phyloP scores from a whole-genome alignment of 306 rosid genomes.

The Gastrolobium bilobum region DNA sequence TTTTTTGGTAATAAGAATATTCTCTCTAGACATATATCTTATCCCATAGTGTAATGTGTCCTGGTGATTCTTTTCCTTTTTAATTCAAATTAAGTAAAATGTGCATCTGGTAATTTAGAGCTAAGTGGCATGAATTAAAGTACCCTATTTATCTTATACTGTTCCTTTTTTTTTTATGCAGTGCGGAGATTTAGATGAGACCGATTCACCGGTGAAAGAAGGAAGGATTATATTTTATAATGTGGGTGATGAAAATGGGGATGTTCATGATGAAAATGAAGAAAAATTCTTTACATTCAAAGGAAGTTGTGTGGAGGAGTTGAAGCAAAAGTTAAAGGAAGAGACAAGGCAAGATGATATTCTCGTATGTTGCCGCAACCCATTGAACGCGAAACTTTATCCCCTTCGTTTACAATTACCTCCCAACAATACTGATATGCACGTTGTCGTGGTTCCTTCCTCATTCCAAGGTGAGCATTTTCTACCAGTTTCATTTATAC shows the following conservation, averaged over 20 bases:
- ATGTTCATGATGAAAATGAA: slow-evolving; percentile 37
- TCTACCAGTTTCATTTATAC: neutral
- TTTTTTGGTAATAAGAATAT: no score
- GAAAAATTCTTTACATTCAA: slow-evolving; percentile 64
- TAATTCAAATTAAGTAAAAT: neutral
- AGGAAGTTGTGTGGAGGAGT: slow-evolving; percentile 64
- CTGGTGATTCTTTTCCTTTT: neutral
- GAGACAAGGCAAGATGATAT: slow-evolving; percentile 59
- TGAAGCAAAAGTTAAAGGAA: slow-evolving; percentile 63
- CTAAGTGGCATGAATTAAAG: neutral
- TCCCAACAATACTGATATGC: slow-evolving; percentile 79
- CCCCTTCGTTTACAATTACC: slow-evolving; percentile 88
- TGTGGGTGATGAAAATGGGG: slow-evolving; percentile 65
- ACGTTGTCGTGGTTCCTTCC: slow-evolving; percentile 67
- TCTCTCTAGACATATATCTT: no score
- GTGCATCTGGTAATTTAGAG: neutral
- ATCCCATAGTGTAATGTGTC: neutral
- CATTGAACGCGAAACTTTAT: slow-evolving; percentile 68
- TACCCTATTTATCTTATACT: neutral
- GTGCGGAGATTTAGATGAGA: slow-evolving; percentile 27
- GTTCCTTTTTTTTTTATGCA: neutral
- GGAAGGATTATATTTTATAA: slow-evolving; percentile 73
- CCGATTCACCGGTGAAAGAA: slow-evolving; percentile 47
- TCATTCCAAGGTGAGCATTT: slow-evolving; percentile 46
- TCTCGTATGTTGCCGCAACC: slow-evolving; percentile 74